Base-by-base conservation (phyloP, 192 early-diverging fungal genomes). In the Phycomyces nitens region DNA sequence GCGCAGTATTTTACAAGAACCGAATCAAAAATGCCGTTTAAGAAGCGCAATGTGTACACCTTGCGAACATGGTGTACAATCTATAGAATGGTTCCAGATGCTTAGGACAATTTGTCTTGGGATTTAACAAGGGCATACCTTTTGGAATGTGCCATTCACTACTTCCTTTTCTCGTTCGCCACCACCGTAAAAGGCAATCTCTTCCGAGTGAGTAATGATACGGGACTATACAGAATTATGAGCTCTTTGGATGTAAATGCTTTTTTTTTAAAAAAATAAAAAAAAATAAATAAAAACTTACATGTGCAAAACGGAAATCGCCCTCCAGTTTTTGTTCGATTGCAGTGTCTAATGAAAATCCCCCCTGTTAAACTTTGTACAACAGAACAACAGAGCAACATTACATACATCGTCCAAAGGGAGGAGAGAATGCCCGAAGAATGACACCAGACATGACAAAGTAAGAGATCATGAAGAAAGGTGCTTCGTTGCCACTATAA, bases 181-280 rank as follows among this genome's bases (percentile, higher is more conserved):
- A 62, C 92, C 92, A 43, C 73, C 68, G 56, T 90, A 92, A 44
- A 93, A 84, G 1, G 90, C 92, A 60, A 93, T 85, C 60, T 92
- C 90, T 63, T 92, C 92, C 2, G 92, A 89, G 62, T 93, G 88
- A 53, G 88, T 82, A 51, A 93, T 89, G n/a, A 94, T 82, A 22
- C 91, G 84, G 8, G 88, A 86, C 78, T 80, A 68, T 14, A 52
- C 15, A 50, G 4, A 18, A 56, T 0, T 47, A 29, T 44, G 26
- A 41, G 27, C 27, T 16, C 9, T 47, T 15, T 15, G 12, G 23
- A 58, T 0, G 5, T 42, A 10, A 64, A n/a, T 64, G 0, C n/a
- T n/a, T 42, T 42, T 42, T 42, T 42, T 42, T 42, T 42, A 14
- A 14, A 8, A 14, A 6, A 10, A 22, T 40, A n/a, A 20, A 20